Evolutionary conservation across 768 basidiomycete species (phyloP).

Genomic region (Epithele typhae): DNA sequence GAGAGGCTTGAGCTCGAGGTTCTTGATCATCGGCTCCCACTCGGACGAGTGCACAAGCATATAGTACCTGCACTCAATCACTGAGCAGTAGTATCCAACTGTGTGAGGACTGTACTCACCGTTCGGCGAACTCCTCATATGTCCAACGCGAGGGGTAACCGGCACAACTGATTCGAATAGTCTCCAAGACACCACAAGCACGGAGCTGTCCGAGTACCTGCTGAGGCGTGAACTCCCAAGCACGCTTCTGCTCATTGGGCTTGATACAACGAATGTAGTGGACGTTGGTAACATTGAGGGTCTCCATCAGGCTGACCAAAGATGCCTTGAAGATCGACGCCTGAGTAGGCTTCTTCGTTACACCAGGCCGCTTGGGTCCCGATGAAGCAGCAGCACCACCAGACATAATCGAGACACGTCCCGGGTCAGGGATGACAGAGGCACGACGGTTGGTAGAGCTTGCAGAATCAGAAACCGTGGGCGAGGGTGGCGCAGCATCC

Average conservation of each 20-base stretch:
- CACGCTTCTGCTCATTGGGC: conserved; percentile 93
- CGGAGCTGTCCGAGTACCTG: conserved; percentile 93
- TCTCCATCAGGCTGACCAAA: conserved; percentile 92
- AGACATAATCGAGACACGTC: conserved; percentile 67
- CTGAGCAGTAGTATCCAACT: too few species aligned
- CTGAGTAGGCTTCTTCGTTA: conserved; percentile 89
- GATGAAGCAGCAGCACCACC: conserved; percentile 32
- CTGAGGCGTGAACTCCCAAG: conserved; percentile 96
- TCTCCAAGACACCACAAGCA: conserved; percentile 98
- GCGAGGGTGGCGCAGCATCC: conserved; percentile 73
- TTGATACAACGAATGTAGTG: conserved; percentile 99
- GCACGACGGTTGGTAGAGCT: conserved; percentile 76
- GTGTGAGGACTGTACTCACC: conserved; percentile 45
- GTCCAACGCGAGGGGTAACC: conserved; percentile 98
- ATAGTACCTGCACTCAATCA: conserved; percentile 73
- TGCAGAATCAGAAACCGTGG: conserved; percentile 72
- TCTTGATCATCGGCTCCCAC: conserved; percentile 85
- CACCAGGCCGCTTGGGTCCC: conserved; percentile 55
- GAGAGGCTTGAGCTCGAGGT: conserved; percentile 72
- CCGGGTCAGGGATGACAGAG: conserved; percentile 85
- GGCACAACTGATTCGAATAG: conserved; percentile 97
- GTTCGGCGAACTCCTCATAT: conserved; percentile 97
- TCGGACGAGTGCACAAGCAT: conserved; percentile 87
- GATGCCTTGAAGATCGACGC: conserved; percentile 99
- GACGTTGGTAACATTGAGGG: conserved; percentile 94